Evolutionary conservation across 2,329 filamentous ascomycete genomes (phyloP), one percentile per base, ranked within the genome.

Genomic region (Trichoderma atroviride): DNA sequence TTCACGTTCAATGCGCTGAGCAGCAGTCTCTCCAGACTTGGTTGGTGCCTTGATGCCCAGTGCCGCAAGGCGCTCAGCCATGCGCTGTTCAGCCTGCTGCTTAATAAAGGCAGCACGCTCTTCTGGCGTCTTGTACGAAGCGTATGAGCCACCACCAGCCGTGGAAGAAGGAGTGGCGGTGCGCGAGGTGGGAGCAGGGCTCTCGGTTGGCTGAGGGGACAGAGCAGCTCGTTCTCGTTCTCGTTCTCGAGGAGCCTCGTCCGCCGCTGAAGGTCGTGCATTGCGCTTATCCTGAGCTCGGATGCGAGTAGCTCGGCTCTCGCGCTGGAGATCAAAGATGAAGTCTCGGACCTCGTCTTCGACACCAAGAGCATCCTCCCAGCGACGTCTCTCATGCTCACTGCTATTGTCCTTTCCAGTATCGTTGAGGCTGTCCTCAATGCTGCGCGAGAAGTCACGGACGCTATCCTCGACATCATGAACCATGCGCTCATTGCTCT

Each of bases 271-370:
- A 58, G 81, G 77, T 37, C 83, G 83, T 5, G 83, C 79, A 24
- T 82, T 79, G 31, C 84, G 83, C 68, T 82, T 86, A 71, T 89
- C 90, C 77, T 87, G 88, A 60, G 83, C 81, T 70, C 87, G 85
- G 69, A 96, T 82, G 70, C 90, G 90, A 65, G 92, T 86, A 72
- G 93, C 86, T 73, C 94, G 89, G 78, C 93, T 96, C 71, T 90
- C 92, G 71, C 95, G 89, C 78, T 97, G 94, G 65, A 99, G 83
- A 74, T 98, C 96, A 78, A 96, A 98, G 78, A 99, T 99, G 80
- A 99, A 98, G 77, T 99, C 96, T 76, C 94, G 93, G 71, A 98
- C 92, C 76, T 97, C 94, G 76, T 99, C 95, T 78, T 99, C 96
- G 33, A 99, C 96, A 33, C 96, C 96, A 47, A 99, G 86, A 11